These are phyloP conservation scores for Pyrenopolyporus hunteri DNA, from an alignment of 495 filamentous ascomycete species.

Conservation along the genomic window DNA sequence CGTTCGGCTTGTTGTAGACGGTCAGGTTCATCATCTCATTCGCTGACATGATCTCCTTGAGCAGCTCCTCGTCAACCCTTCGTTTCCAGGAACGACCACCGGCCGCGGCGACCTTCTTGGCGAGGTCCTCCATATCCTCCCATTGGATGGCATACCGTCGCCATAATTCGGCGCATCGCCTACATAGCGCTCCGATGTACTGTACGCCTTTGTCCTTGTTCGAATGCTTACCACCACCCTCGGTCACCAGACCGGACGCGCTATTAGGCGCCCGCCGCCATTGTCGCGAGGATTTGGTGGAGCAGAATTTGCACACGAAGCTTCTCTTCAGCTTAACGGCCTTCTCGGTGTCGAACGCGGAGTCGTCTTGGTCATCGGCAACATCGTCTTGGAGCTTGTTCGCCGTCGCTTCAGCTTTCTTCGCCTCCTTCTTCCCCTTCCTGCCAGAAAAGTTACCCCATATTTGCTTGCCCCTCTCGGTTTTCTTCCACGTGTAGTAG, in stretches of 20 bases:
- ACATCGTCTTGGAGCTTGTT: slow-evolving; percentile 87
- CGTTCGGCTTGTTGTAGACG: slow-evolving; percentile 47
- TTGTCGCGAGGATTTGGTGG: slow-evolving; percentile 76
- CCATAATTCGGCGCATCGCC: slow-evolving; percentile 90
- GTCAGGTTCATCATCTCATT: slow-evolving; percentile 57
- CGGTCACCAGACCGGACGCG: slow-evolving; percentile 72
- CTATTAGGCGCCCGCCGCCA: slow-evolving; percentile 90
- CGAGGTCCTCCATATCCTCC: slow-evolving; percentile 92
- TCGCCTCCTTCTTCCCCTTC: slow-evolving; percentile 85
- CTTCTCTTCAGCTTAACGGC: slow-evolving; percentile 75
- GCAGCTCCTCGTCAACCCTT: slow-evolving; percentile 86
- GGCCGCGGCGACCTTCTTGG: slow-evolving; percentile 82
- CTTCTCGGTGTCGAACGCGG: slow-evolving; percentile 92
- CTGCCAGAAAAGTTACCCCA: slow-evolving; percentile 89
- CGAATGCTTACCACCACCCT: slow-evolving; percentile 64
- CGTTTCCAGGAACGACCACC: slow-evolving; percentile 88
- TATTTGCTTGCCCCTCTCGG: slow-evolving; percentile 78
- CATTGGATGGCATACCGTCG: slow-evolving; percentile 93
- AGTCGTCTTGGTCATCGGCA: slow-evolving; percentile 92
- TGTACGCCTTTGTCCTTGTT: slow-evolving; percentile 75
- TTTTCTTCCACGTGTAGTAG: slow-evolving; percentile 99
- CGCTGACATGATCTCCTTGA: slow-evolving; percentile 71
- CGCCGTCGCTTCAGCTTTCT: slow-evolving; percentile 65
- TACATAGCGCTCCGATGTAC: slow-evolving; percentile 83
- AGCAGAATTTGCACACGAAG: slow-evolving; percentile 96